phyloP scores from a whole-genome alignment of 768 basidiomycete genomes.

The Coprinopsis marcescibilis region DNA sequence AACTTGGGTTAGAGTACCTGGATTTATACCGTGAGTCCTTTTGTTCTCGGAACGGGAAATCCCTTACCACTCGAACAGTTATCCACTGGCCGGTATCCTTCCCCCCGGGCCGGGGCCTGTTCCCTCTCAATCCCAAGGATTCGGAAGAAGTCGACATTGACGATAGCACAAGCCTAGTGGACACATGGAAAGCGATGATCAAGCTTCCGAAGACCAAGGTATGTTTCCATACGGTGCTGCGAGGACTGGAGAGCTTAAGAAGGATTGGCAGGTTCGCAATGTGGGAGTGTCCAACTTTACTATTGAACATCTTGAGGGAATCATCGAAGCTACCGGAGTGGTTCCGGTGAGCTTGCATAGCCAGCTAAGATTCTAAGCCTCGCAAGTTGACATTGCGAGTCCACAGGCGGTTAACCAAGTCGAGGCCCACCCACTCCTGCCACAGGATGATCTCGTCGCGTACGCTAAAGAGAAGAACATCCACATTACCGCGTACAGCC shows the following conservation, averaged over 20 bases:
- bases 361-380: not conserved
- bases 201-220: conserved; percentile 69
- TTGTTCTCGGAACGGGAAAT: not conserved
- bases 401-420: conserved; percentile 68
- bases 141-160: conserved; percentile 51
- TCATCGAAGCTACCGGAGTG: conserved; percentile 66
- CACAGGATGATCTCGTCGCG: conserved; percentile 65
- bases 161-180: conserved; percentile 51
- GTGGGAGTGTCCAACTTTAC: conserved; percentile 86
- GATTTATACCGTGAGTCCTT: conserved; percentile 66
- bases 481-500: conserved; percentile 60
- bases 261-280: conserved; percentile 43
- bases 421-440: conserved; percentile 77
- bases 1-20: conserved; percentile 70
- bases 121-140: conserved; percentile 45
- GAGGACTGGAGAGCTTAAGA: conserved; percentile 1
- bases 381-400: not conserved
- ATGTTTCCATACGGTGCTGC: conserved; percentile 1
- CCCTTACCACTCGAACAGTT: conserved; percentile 36
- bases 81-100: conserved; percentile 81
- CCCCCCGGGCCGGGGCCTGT: conserved; percentile 45
- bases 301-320: conserved; percentile 54
- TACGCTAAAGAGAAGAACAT: conserved; percentile 69
- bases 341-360: conserved; percentile 46
- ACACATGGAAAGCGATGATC: conserved; percentile 82